These are phyloP conservation scores for Talaromyces borbonicus DNA, from an alignment of 495 filamentous ascomycete genomes.

Conservation along the genomic window DNA sequence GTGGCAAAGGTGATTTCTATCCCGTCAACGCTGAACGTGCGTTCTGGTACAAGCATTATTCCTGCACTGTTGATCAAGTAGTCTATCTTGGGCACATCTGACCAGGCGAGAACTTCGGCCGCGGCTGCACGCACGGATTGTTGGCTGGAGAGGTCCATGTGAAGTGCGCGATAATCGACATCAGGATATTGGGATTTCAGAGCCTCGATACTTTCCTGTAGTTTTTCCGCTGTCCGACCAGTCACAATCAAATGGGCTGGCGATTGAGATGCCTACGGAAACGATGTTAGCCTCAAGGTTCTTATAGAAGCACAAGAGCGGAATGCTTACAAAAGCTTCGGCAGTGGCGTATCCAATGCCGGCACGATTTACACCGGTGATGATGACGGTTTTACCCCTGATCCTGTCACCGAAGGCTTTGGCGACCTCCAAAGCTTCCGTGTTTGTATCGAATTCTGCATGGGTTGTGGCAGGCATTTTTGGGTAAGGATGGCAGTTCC, in stretches of 20 bases:
- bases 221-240: conserved; percentile 27
- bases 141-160: conserved; percentile 35
- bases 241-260: conserved; percentile 32
- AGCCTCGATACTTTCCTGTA: conserved; percentile 24
- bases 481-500: not conserved
- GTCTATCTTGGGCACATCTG: conserved; percentile 28
- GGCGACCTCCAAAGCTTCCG: conserved; percentile 31
- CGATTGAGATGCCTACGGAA: conserved; percentile 35
- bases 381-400: conserved; percentile 28
- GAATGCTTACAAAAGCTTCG: conserved; percentile 28
- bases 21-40: conserved; percentile 18
- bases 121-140: conserved; percentile 32
- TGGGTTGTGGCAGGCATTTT: conserved; percentile 24
- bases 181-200: conserved; percentile 24
- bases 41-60: conserved; percentile 18
- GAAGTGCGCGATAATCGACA: conserved; percentile 28
- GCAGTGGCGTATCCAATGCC: conserved; percentile 33
- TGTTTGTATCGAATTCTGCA: conserved; percentile 25
- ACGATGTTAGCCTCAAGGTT: too few species aligned
- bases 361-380: conserved; percentile 31
- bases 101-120: conserved; percentile 26
- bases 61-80: conserved; percentile 35
- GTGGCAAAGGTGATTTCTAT: conserved; percentile 19
- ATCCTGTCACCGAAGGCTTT: conserved; percentile 24
- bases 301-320: too few species aligned